Evolutionary conservation across 345 rosid genomes (phyloP).

Genomic region (Ceriops tagal): DNA sequence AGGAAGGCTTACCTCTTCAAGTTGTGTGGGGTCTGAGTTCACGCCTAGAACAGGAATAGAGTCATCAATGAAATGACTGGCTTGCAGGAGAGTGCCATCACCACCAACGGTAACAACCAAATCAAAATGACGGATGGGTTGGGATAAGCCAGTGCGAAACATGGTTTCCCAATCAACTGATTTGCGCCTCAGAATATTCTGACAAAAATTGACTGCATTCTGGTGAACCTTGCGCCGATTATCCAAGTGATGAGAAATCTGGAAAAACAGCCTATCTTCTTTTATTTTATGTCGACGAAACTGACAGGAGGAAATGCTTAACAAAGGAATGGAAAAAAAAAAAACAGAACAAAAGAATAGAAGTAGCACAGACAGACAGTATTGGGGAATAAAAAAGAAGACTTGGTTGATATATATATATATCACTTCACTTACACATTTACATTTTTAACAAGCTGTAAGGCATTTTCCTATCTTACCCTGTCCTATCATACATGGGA

Average conservation of each 20-base stretch:
- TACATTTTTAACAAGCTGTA: too few relatives aligned
- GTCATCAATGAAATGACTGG: slow-evolving; percentile 80
- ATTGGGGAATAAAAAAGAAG: too few relatives aligned
- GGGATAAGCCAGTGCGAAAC: slow-evolving; percentile 48
- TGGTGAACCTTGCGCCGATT: slow-evolving; percentile 68
- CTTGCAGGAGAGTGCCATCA: slow-evolving; percentile 92
- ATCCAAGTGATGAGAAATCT: slow-evolving; percentile 58
- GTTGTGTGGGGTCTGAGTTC: slow-evolving; percentile 85
- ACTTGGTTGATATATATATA: too few relatives aligned
- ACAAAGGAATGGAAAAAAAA: not conserved
- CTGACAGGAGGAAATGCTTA: not conserved
- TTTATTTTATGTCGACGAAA: too few relatives aligned
- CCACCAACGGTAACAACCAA: slow-evolving; percentile 90
- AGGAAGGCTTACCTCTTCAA: slow-evolving; percentile 56
- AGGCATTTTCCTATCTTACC: too few relatives aligned
- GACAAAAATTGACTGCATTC: slow-evolving; percentile 63
- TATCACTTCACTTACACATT: too few relatives aligned
- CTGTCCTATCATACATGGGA: too few relatives aligned
- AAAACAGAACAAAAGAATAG: too few relatives aligned
- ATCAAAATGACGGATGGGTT: slow-evolving; percentile 60
- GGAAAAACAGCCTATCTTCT: not conserved
- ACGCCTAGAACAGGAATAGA: slow-evolving; percentile 76
- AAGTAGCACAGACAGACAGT: too few relatives aligned
- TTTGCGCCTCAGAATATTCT: slow-evolving; percentile 58
- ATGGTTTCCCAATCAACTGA: slow-evolving; percentile 63